phyloP scores from a whole-genome alignment of 371 early-diverging fungal species.

The Lichtheimia corymbifera region DNA sequence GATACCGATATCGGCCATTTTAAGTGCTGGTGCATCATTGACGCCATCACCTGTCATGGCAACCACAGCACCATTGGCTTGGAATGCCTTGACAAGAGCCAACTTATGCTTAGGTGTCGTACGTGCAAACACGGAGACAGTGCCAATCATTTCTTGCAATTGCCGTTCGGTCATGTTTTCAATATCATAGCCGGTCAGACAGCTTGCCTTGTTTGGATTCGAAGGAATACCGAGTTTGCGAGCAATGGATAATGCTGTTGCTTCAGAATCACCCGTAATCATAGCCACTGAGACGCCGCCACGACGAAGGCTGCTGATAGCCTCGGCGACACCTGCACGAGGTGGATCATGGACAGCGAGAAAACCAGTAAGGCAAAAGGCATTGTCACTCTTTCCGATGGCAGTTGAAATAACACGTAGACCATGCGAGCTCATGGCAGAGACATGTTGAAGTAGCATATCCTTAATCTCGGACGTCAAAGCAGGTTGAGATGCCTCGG shows the following conservation, averaged over 20 bases:
- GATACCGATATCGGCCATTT: conserved; percentile 89
- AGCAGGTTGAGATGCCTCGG: conserved; percentile 35
- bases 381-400: conserved; percentile 57
- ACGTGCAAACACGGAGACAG: conserved; percentile 83
- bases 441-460: conserved; percentile 52
- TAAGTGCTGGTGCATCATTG: conserved; percentile 93
- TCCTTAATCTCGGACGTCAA: conserved; percentile 55
- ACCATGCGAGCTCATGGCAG: conserved; percentile 78
- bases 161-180: conserved; percentile 69
- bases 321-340: conserved; percentile 68
- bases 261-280: conserved; percentile 91
- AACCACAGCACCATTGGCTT: conserved; percentile 72
- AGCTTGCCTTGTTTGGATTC: conserved; percentile 50
- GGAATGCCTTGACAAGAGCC: conserved; percentile 79
- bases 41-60: conserved; percentile 98
- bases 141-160: conserved; percentile 57
- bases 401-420: conserved; percentile 90
- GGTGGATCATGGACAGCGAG: conserved; percentile 89
- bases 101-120: conserved; percentile 92
- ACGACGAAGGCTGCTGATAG: conserved; percentile 60
- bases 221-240: conserved; percentile 73
- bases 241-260: conserved; percentile 81
- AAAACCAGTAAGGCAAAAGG: conserved; percentile 77
- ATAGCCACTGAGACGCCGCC: conserved; percentile 85
- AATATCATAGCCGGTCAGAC: conserved; percentile 74